These are phyloP conservation scores for Copromyces sp. DNA, from an alignment of 495 filamentous ascomycete species.

Conservation along the genomic window DNA sequence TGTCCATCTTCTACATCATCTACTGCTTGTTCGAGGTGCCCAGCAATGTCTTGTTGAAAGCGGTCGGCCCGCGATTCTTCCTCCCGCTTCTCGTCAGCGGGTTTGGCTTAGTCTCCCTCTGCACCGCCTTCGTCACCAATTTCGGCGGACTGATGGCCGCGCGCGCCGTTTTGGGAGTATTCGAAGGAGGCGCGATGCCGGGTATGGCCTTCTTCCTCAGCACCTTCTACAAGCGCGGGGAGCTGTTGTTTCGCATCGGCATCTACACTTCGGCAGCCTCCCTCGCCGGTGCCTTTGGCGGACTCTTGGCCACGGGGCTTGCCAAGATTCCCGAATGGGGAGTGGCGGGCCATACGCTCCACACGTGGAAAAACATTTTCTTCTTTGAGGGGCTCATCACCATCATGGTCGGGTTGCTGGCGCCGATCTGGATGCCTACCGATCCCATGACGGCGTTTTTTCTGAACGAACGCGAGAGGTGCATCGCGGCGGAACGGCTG, in stretches of 20 bases:
- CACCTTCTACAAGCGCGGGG: constrained; percentile 47
- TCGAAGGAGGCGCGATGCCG: constrained; percentile 46
- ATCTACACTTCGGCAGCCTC: constrained; percentile 47
- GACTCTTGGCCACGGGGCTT: constrained; percentile 24
- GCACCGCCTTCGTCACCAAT: constrained; percentile 34
- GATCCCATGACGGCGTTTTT: constrained; percentile 40
- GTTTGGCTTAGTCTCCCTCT: constrained; percentile 36
- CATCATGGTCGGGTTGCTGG: constrained; percentile 36
- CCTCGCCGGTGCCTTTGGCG: constrained; percentile 47
- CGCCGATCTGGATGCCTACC: constrained; percentile 47
- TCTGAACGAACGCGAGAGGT: constrained; percentile 40
- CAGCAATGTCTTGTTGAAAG: constrained; percentile 55
- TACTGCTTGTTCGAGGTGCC: constrained; percentile 58
- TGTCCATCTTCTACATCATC: constrained; percentile 55
- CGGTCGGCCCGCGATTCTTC: constrained; percentile 49
- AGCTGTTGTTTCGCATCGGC: constrained; percentile 47
- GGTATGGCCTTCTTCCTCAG: constrained; percentile 45
- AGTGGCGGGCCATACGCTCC: constrained; percentile 31
- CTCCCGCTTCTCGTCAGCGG: constrained; percentile 47
- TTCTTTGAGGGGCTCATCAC: constrained; percentile 54
- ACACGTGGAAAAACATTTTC: constrained; percentile 58
- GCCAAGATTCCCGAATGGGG: constrained; percentile 40
- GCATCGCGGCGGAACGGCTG: constrained; percentile 32
- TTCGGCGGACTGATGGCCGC: constrained; percentile 33
- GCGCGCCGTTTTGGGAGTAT: constrained; percentile 39